A percentile compares a stretch with the other conserved stretches of the same genome.
Conservation (phyloP, 768 basidiomycete species). For the Pleurotus djamor region DNA sequence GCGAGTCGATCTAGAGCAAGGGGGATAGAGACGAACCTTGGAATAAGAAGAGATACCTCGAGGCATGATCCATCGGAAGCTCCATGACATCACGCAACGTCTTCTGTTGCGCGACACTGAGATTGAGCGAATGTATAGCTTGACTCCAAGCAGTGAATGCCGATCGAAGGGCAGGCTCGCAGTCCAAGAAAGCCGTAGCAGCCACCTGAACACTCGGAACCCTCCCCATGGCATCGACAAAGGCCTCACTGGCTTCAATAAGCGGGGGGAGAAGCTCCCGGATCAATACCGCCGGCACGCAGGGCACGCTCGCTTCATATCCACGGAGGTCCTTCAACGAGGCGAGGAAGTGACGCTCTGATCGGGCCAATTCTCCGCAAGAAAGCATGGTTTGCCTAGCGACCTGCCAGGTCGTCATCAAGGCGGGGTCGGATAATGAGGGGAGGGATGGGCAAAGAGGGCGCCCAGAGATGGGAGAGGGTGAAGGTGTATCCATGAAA, state of each 20-base stretch:
- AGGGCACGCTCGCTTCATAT: background rate
- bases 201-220: slow-evolving; percentile 69
- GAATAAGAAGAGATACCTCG: slow-evolving; percentile 60
- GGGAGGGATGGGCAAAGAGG: slow-evolving; percentile 8
- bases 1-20: background rate
- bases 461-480: background rate
- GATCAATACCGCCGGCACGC: slow-evolving; percentile 51
- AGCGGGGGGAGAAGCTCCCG: slow-evolving; percentile 49
- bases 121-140: slow-evolving; percentile 48
- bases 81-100: slow-evolving; percentile 59
- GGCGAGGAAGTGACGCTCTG: slow-evolving; percentile 38
- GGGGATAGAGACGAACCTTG: slow-evolving; percentile 38
- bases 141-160: slow-evolving; percentile 62
- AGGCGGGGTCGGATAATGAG: slow-evolving; percentile 7
- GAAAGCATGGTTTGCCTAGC: slow-evolving; percentile 34
- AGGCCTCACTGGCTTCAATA: slow-evolving; percentile 46
- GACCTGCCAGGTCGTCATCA: slow-evolving; percentile 27
- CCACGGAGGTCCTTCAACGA: slow-evolving; percentile 21
- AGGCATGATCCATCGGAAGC: slow-evolving; percentile 60
- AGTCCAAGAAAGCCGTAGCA: slow-evolving; percentile 53
- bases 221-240: slow-evolving; percentile 43
- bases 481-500: slow-evolving; percentile 2
- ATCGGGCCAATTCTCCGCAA: slow-evolving; percentile 40
- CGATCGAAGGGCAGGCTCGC: slow-evolving; percentile 47
- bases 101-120: background rate